Evolutionary conservation across 164 flowering plant genomes (phyloP).

Genomic region (Warburgia ugandensis): DNA sequence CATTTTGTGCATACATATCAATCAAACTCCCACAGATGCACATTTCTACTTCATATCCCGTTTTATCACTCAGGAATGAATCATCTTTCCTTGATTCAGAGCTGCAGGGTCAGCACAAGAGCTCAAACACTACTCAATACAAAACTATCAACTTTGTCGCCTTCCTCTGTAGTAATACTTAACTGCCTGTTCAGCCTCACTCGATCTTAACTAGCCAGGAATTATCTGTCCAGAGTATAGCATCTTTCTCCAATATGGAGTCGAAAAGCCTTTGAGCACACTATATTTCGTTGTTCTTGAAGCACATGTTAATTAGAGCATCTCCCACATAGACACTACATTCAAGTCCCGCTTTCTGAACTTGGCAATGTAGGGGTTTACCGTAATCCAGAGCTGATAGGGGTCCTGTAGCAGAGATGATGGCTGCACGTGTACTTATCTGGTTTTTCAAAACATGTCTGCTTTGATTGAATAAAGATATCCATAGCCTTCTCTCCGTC

Average conservation of each 20-base stretch:
- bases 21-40: conserved; percentile 63
- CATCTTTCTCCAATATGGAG: conserved; percentile 44
- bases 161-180: conserved; percentile 36
- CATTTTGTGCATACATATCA: conserved; percentile 82
- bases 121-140: conserved; percentile 60
- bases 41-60: conserved; percentile 46
- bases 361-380: conserved; percentile 59
- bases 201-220: conserved; percentile 46
- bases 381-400: conserved; percentile 37
- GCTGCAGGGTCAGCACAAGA: conserved; percentile 81
- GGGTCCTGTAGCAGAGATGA: conserved; percentile 37
- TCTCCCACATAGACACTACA: conserved; percentile 53
- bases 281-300: conserved; percentile 39
- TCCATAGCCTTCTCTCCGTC: conserved; percentile 51
- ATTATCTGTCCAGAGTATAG: conserved; percentile 88
- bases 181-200: conserved; percentile 49
- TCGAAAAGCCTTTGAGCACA: conserved; percentile 43
- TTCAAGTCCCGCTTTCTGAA: conserved; percentile 41
- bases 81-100: conserved; percentile 62
- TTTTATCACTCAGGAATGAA: conserved; percentile 59
- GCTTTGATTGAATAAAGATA: conserved; percentile 35
- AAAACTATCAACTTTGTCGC: conserved; percentile 51
- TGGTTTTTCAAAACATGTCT: conserved; percentile 29
- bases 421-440: conserved; percentile 70
- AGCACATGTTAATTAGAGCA: conserved; percentile 66